A percentile compares a stretch with the other conserved stretches of the same genome.
Conservation (phyloP, 148 eudicot genomes). For the Camellia granthamiana region DNA sequence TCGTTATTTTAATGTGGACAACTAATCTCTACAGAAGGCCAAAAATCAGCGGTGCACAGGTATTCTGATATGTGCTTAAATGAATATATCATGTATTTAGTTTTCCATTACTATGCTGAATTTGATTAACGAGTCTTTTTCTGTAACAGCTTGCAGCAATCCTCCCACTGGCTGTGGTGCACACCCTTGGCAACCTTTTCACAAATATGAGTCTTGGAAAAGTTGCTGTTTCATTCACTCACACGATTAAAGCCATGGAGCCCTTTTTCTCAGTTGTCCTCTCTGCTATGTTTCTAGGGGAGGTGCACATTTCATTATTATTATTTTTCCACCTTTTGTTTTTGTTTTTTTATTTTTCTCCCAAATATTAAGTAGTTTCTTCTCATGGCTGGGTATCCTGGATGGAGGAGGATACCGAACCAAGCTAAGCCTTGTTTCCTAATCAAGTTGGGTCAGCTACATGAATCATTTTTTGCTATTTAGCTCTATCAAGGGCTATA, state of each 20-base stretch:
- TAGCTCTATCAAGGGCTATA: too few species aligned
- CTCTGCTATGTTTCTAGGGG: conserved; percentile 71
- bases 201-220: conserved; percentile 93
- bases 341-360: too few species aligned
- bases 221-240: conserved; percentile 94
- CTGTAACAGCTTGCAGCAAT: conserved; percentile 69
- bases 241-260: conserved; percentile 96
- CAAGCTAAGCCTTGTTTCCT: too few species aligned
- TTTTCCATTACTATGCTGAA: background rate
- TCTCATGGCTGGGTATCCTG: background rate
- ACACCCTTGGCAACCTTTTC: conserved; percentile 83
- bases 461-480: too few species aligned
- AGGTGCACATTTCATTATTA: conserved; percentile 40
- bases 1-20: conserved; percentile 78
- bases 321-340: background rate
- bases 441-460: too few species aligned
- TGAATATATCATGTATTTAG: background rate
- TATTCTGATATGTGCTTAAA: conserved; percentile 20
- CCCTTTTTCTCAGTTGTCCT: conserved; percentile 93
- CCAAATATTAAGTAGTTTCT: background rate
- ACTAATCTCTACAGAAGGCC: conserved; percentile 75
- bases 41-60: conserved; percentile 73
- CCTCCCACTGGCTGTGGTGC: conserved; percentile 78
- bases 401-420: background rate
- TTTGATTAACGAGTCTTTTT: conserved; percentile 7